phyloP scores from a whole-genome alignment of 257 asterid genomes.

The Solanum peruvianum region DNA sequence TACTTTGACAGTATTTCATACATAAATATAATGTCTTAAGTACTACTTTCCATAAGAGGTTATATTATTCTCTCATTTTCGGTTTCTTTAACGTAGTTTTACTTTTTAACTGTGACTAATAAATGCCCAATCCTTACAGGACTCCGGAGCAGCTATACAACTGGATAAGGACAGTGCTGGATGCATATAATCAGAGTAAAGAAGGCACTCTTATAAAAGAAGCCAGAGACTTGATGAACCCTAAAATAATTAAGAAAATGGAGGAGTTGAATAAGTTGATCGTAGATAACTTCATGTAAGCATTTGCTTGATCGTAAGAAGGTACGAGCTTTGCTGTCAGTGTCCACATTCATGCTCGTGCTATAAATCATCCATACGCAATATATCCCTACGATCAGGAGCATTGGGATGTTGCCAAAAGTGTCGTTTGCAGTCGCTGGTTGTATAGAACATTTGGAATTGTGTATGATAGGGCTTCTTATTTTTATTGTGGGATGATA shows the following conservation, averaged over 20 bases:
- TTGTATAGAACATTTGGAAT: not conserved
- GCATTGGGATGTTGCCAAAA: not conserved
- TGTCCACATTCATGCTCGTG: not conserved
- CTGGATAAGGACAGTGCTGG: conserved; percentile 55
- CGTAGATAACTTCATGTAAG: conserved; percentile 78
- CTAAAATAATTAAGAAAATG: conserved; percentile 48
- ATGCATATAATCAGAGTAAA: conserved; percentile 71
- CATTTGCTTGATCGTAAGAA: not conserved
- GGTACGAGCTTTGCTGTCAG: not conserved
- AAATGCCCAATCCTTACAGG: conserved; percentile 23
- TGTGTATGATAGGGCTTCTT: not conserved
- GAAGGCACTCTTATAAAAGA: conserved; percentile 67
- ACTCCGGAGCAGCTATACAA: conserved; percentile 65
- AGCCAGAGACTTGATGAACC: conserved; percentile 85
- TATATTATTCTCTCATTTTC: not conserved
- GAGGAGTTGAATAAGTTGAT: conserved; percentile 52
- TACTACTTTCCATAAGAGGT: not conserved
- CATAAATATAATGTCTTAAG: not conserved
- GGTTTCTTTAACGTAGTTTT: not conserved
- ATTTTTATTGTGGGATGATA: not conserved
- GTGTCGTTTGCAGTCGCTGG: not conserved
- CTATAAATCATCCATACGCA: not conserved
- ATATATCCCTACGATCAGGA: not conserved
- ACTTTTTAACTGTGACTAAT: not conserved
- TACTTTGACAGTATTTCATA: not conserved